A percentile compares a stretch with the other conserved stretches of the same genome.
phyloP scores from a whole-genome alignment of 257 asterid species.

The Salvia rosmarinus region DNA sequence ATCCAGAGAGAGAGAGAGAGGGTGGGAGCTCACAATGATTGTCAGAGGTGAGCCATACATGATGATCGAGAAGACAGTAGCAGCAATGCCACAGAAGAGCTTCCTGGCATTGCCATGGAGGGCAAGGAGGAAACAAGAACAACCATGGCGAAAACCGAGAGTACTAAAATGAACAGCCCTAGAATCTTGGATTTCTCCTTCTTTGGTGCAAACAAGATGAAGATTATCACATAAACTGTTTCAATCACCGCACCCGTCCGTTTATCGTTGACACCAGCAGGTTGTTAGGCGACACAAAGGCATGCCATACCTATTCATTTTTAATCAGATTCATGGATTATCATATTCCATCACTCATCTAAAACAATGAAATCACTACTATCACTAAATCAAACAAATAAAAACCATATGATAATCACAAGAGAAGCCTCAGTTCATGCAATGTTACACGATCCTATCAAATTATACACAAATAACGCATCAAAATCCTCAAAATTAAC shows the following conservation, averaged over 20 bases:
- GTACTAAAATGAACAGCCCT: constrained; percentile 48
- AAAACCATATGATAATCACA: not conserved
- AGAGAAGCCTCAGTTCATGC: not conserved
- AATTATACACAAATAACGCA: not conserved
- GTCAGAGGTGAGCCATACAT: constrained; percentile 89
- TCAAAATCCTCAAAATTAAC: not conserved
- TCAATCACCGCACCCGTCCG: constrained; percentile 78
- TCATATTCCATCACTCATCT: too few relatives aligned
- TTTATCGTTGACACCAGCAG: constrained; percentile 70
- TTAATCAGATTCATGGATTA: too few relatives aligned
- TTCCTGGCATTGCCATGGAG: constrained; percentile 66
- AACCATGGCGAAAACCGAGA: constrained; percentile 49
- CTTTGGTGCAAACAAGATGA: constrained; percentile 58
- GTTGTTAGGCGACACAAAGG: constrained; percentile 93
- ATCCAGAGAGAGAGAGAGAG: not conserved
- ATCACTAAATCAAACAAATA: too few relatives aligned
- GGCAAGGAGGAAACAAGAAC: constrained; percentile 63
- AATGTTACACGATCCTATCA: not conserved
- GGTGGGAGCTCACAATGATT: constrained; percentile 55
- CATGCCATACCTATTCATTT: constrained; percentile 70
- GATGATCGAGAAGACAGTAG: constrained; percentile 77
- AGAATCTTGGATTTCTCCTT: constrained; percentile 64
- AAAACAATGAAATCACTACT: too few relatives aligned
- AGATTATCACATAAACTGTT: constrained; percentile 54
- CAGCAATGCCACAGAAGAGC: constrained; percentile 70